Conservation (phyloP, 805 yeast species). For the Metschnikowia similis region DNA sequence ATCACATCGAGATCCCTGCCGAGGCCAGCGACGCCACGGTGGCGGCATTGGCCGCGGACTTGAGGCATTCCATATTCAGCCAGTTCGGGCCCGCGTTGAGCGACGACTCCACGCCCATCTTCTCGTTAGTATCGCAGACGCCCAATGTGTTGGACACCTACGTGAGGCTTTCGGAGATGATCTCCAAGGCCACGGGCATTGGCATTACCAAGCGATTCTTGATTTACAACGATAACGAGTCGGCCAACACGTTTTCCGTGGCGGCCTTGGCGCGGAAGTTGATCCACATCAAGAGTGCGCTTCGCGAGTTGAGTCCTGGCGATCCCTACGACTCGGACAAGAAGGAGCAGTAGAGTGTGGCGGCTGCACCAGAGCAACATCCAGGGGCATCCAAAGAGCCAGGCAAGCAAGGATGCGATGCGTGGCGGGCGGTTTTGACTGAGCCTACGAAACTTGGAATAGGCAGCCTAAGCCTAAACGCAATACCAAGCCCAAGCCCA, state of each 20-base stretch:
- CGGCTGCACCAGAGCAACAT: neutral
- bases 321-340: constrained; percentile 8
- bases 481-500: too few species aligned
- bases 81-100: constrained; percentile 22
- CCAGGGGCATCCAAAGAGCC: neutral
- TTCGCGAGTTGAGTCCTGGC: constrained; percentile 32
- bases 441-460: too few species aligned
- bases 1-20: constrained; percentile 34
- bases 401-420: neutral
- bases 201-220: constrained; percentile 37
- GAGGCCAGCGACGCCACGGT: constrained; percentile 24
- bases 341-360: constrained; percentile 9
- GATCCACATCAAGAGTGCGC: constrained; percentile 31
- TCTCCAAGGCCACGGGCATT: constrained; percentile 33
- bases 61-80: constrained; percentile 31
- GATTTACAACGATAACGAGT: constrained; percentile 21
- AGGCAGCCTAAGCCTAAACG: too few species aligned
- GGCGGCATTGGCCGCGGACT: constrained; percentile 23
- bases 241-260: constrained; percentile 24
- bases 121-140: constrained; percentile 21
- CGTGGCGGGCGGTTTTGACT: neutral
- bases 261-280: constrained; percentile 28
- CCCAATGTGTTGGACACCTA: constrained; percentile 29
- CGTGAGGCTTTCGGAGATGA: constrained; percentile 22
- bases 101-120: constrained; percentile 26